Base-by-base conservation (phyloP, 2,329 filamentous ascomycete species). In the Bipolaris sorokiniana region DNA sequence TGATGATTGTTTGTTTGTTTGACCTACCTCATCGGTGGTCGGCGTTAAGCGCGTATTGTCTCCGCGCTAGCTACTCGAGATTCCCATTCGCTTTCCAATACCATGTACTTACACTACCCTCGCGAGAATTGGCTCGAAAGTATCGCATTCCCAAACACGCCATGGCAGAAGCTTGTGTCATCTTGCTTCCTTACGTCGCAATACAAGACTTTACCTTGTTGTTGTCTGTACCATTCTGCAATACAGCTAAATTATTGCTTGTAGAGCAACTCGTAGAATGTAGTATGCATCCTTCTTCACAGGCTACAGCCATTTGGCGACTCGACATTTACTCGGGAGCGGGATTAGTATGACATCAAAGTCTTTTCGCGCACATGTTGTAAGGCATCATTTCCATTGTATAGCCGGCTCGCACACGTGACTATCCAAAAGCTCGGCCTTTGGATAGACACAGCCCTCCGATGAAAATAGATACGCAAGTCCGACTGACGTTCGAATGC, bases 21-120 rank as follows among this genome's bases (percentile, higher is more conserved):
- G 56, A 52, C 59, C 59, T 63, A 52, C 59, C 59, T 63, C 58
- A 64, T 68, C 59, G 59, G 65, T 28, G 28, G 45, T 65, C 63
- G 64, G 64, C 55, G 57, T 52, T 57, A 53, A 59, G 46, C 15
- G 47, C 48, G 26, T 33, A 28, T 47, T 52, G 42, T 52, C 48
- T 53, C 42, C 28, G 44, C 46, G 46, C 46, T 48, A 28, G 15
- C 20, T 38, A 16, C 34, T 23, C 6, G 46, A 15, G 20, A 36
- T 28, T 2, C 16, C 20, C 9, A 33, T 46, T 20, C 42, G n/a
- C 22, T 38, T 38, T 7, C 7, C 22, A 20, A 38, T 22, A 48
- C 28, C 28, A 31, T 13, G 28, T 31, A 31, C 28, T 13, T 31
- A 31, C 28, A 31, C 10, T 31, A 31, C 10, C 10, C 28, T 31